Evolutionary conservation across 2,329 filamentous ascomycete species (phyloP), one percentile per base, ranked within the genome.

Genomic region (Botrytis fabae): DNA sequence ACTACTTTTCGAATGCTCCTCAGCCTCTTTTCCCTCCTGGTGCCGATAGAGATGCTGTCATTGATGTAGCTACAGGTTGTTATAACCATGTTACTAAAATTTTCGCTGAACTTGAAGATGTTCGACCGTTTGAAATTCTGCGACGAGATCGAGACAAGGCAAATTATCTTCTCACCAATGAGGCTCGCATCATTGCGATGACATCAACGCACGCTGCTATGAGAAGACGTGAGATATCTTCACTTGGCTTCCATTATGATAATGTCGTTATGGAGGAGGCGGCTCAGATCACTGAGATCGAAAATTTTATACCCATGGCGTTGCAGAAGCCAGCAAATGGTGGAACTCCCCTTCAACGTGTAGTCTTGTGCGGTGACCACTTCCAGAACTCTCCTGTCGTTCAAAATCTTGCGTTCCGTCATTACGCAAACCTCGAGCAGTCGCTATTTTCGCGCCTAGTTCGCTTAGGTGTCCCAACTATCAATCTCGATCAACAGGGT

Each of bases 201-300:
- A 99, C 96, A 28, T 97, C 95, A 6, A 99, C 97, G 0, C 96
- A 99, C 82, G 97, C 96, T 7, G 96, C 96, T 1, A 99, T 99
- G 88, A 90, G 94, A 75, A 88, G 95, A 75, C 90, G 93, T 75
- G 95, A 98, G 79, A 98, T 99, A 78, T 92, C 94, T 0, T 87
- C 89, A 25, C 87, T 98, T n/a, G 95, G 95, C 25, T 99, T 99
- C 83, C 93, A 94, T 78, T 99, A 99, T 79, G 95, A 98, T 84
- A 99, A 97, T 76, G 92, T 99, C 20, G 88, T 99, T 70, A 98
- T 99, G 93, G 96, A 99, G 84, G 96, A 99, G 86, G 95, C 96
- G 8, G 96, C 96, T 20, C 96, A 99, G 80, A 95, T 99, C 80
- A 99, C 95, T 0, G 96, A 99, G 82, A 93, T 98, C 63, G 96